Evolutionary conservation across 345 rosid genomes (phyloP).

Genomic region (Isatis tinctoria): DNA sequence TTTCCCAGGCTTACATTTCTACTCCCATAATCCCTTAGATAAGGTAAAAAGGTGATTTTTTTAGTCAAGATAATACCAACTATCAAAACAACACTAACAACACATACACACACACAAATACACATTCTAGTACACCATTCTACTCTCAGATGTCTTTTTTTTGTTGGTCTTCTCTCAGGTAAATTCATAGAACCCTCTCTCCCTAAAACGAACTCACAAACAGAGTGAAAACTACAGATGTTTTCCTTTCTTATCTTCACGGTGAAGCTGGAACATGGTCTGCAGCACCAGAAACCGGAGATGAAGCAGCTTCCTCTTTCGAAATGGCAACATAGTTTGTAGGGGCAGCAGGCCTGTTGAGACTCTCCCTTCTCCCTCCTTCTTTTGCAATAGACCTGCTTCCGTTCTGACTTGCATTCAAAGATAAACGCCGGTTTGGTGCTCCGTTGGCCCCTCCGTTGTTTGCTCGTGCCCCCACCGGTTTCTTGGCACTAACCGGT

Average conservation of each 20-base stretch:
- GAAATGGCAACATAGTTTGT: conserved; percentile 69
- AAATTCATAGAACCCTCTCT: conserved; percentile 23
- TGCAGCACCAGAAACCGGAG: conserved; percentile 55
- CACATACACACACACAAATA: conserved; percentile 22
- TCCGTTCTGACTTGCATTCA: conserved; percentile 77
- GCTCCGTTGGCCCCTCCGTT: conserved; percentile 77
- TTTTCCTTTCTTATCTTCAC: conserved; percentile 40
- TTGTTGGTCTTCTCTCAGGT: conserved; percentile 3
- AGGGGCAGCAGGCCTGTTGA: conserved; percentile 62
- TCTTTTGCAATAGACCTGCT: conserved; percentile 65
- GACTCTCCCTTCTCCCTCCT: conserved; percentile 66
- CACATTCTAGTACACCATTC: conserved; percentile 28
- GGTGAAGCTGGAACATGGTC: conserved; percentile 71
- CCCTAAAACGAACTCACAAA: conserved; percentile 22
- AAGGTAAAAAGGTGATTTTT: not conserved
- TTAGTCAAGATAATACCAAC: conserved; percentile 19
- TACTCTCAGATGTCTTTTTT: conserved; percentile 27
- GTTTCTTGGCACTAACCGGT: conserved; percentile 63
- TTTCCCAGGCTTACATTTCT: too few relatives aligned
- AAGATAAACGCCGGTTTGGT: conserved; percentile 74
- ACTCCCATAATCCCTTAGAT: not conserved
- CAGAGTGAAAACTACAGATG: conserved; percentile 17
- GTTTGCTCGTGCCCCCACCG: conserved; percentile 57
- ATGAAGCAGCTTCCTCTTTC: conserved; percentile 74
- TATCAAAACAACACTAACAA: conserved; percentile 27